These are phyloP conservation scores for Sphaerulina populicola DNA, from an alignment of 2,329 filamentous ascomycete genomes.

Conservation along the genomic window DNA sequence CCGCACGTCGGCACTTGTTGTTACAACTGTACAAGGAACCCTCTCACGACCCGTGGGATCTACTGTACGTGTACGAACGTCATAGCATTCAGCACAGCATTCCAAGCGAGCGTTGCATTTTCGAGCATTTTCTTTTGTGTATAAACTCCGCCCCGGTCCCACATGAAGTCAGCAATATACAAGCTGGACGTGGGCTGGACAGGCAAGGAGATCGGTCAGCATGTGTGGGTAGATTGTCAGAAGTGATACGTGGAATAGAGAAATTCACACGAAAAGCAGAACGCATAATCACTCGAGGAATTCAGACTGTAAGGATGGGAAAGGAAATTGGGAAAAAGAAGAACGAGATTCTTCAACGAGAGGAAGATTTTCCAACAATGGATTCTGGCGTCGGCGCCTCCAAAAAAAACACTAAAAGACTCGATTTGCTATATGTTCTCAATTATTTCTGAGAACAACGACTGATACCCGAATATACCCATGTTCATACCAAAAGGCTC, in stretches of 20 bases:
- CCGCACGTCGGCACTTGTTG: constrained; percentile 13
- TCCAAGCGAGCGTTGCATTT: constrained; percentile 29
- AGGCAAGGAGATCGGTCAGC: constrained; percentile 10
- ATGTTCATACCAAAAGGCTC: constrained; percentile 10
- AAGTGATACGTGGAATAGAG: constrained; percentile 2
- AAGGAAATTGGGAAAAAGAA: constrained; percentile 8
- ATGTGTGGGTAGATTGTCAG: constrained; percentile 15
- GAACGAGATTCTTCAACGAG: neutral
- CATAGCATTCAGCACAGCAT: constrained; percentile 29
- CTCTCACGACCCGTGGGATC: constrained; percentile 6
- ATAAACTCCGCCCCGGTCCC: constrained; percentile 12
- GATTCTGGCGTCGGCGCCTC: neutral
- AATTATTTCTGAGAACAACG: constrained; percentile 7
- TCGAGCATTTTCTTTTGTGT: constrained; percentile 24
- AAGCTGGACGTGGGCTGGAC: constrained; percentile 6
- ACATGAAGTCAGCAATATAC: constrained; percentile 4
- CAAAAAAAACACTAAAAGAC: neutral
- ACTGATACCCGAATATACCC: constrained; percentile 15
- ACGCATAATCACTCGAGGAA: constrained; percentile 8
- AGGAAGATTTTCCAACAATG: neutral
- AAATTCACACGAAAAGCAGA: constrained; percentile 5
- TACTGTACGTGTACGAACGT: constrained; percentile 23
- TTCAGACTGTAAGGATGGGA: constrained; percentile 4
- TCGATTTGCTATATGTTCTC: constrained; percentile 4
- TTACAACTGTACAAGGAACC: constrained; percentile 16